phyloP scores from a whole-genome alignment of 2,329 filamentous ascomycete species.

The Mycosphaerella sp. region DNA sequence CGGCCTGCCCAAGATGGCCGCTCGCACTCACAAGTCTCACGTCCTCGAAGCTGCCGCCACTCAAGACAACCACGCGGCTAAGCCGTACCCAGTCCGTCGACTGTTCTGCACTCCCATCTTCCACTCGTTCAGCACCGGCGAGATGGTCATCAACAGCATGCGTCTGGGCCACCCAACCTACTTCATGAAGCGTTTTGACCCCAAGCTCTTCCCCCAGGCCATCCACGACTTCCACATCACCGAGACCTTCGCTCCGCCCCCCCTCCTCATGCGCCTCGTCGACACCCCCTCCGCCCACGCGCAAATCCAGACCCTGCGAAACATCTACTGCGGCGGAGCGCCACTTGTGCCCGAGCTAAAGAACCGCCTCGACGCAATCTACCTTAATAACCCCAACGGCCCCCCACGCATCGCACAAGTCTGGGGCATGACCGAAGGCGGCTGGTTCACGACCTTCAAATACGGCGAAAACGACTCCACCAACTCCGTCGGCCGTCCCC shows the following conservation, averaged over 20 bases:
- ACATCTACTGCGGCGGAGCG: conserved; percentile 47
- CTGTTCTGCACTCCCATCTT: conserved; percentile 50
- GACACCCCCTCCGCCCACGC: conserved; percentile 31
- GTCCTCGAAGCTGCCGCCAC: conserved; percentile 38
- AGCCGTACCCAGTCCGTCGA: conserved; percentile 37
- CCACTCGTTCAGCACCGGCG: conserved; percentile 46
- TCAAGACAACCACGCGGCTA: conserved; percentile 26
- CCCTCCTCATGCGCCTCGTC: conserved; percentile 36
- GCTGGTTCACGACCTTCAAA: conserved; percentile 42
- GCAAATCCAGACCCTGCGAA: conserved; percentile 39
- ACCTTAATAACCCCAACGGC: conserved; percentile 31
- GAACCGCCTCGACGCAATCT: conserved; percentile 37
- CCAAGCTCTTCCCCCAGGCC: conserved; percentile 32
- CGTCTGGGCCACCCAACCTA: conserved; percentile 44
- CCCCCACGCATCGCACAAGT: conserved; percentile 43
- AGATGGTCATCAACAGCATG: conserved; percentile 44
- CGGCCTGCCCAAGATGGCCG: conserved; percentile 39
- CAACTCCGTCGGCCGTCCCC: conserved; percentile 44
- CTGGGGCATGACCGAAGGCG: conserved; percentile 51
- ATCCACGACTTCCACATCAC: conserved; percentile 42
- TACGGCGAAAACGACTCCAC: conserved; percentile 38
- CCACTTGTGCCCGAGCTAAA: conserved; percentile 42
- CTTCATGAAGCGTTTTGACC: conserved; percentile 45
- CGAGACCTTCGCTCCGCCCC: conserved; percentile 45
- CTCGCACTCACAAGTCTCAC: conserved; percentile 40